A percentile compares a stretch with the other conserved stretches of the same genome.
Conservation (phyloP, 352 stramenopile genomes). For the Hyaloperonospora arabidopsidis region DNA sequence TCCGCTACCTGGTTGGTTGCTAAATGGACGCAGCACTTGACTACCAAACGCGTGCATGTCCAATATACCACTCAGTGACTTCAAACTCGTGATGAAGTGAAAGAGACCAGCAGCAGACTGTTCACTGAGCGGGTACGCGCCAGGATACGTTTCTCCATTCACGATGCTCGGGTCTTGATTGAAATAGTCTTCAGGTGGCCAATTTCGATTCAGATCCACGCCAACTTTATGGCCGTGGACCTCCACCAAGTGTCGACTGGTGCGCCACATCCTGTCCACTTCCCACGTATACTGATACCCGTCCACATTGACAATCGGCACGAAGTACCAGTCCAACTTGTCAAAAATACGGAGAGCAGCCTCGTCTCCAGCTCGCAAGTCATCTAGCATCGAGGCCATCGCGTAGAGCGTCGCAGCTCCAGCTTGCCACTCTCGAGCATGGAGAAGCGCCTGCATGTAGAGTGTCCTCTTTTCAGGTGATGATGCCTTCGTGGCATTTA, state of each 20-base stretch:
- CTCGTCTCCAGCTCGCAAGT: conserved; percentile 23
- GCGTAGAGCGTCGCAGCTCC: conserved; percentile 41
- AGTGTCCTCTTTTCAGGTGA: conserved; percentile 32
- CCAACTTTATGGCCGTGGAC: conserved; percentile 30
- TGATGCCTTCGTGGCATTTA: neutral
- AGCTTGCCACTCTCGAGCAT: conserved; percentile 50
- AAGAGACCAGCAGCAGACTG: conserved; percentile 40
- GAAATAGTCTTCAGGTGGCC: conserved; percentile 49
- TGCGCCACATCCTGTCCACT: conserved; percentile 54
- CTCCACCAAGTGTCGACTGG: conserved; percentile 38
- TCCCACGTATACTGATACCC: conserved; percentile 73
- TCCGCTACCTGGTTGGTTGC: conserved; percentile 31
- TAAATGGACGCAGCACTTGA: conserved; percentile 60
- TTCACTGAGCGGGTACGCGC: conserved; percentile 49
- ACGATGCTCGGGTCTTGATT: conserved; percentile 35
- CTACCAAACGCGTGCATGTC: conserved; percentile 61
- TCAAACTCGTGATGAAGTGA: conserved; percentile 44
- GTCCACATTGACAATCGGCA: conserved; percentile 73
- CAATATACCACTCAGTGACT: conserved; percentile 39
- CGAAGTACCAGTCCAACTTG: conserved; percentile 69
- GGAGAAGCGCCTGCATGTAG: conserved; percentile 61
- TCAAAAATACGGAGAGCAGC: conserved; percentile 24
- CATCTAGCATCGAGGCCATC: conserved; percentile 36
- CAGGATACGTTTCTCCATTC: conserved; percentile 50
- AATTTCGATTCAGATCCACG: conserved; percentile 76